phyloP scores from a whole-genome alignment of 2,329 filamentous ascomycete genomes.

The Penicillium vulpinum region DNA sequence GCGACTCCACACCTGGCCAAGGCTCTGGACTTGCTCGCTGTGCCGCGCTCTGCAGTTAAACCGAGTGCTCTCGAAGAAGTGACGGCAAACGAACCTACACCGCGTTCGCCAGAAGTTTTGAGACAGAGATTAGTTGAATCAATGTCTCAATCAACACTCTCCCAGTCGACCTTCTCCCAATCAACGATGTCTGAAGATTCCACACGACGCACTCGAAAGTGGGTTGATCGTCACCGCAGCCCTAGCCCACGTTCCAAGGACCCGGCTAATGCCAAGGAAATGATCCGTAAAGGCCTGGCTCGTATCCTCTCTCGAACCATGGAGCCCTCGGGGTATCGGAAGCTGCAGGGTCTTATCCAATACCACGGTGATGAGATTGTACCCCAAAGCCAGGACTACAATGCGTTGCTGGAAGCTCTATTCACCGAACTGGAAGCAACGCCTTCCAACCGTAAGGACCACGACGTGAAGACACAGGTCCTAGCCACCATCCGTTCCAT shows the following conservation, averaged over 20 bases:
- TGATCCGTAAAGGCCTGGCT: constrained; percentile 40
- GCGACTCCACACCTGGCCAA: constrained; percentile 15
- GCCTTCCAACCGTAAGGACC: constrained; percentile 30
- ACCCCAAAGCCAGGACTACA: constrained; percentile 37
- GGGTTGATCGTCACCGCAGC: constrained; percentile 36
- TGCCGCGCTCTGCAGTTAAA: constrained; percentile 26
- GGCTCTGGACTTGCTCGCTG: constrained; percentile 17
- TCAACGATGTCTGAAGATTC: constrained; percentile 23
- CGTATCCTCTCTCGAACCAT: constrained; percentile 39
- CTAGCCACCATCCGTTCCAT: constrained; percentile 44
- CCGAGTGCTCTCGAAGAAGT: constrained; percentile 41
- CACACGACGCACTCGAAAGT: constrained; percentile 35
- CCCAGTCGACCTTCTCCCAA: constrained; percentile 7
- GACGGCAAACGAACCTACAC: constrained; percentile 39
- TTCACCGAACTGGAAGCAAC: constrained; percentile 39
- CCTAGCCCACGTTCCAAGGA: constrained; percentile 43
- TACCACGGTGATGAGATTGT: constrained; percentile 39
- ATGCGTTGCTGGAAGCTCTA: constrained; percentile 40
- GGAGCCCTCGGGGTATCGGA: constrained; percentile 46
- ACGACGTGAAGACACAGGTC: constrained; percentile 46
- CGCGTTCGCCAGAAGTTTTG: constrained; percentile 16
- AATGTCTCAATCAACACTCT: constrained; percentile 6
- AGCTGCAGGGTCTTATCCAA: constrained; percentile 44
- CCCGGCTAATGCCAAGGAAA: constrained; percentile 37
- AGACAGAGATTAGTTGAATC: constrained; percentile 17